These are phyloP conservation scores for Aspergillus ochraceoroseus DNA, from an alignment of 2,329 filamentous ascomycete species.

Conservation along the genomic window DNA sequence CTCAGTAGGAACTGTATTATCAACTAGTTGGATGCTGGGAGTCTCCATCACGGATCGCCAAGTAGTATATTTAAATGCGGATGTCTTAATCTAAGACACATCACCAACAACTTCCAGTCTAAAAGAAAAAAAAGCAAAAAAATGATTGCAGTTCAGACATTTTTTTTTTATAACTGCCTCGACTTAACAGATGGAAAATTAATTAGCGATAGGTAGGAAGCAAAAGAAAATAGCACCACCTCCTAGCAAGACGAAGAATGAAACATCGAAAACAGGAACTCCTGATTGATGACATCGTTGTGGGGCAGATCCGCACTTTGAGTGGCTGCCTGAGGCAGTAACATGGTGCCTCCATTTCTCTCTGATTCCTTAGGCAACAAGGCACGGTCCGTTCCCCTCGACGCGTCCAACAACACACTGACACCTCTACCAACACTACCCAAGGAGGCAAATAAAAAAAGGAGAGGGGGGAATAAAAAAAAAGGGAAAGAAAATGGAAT, in stretches of 20 bases:
- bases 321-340: constrained; percentile 15
- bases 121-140: too few species aligned
- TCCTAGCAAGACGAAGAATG: background rate
- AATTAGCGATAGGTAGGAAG: too few species aligned
- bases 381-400: background rate
- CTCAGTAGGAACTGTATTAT: constrained; percentile 36
- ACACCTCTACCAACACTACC: background rate
- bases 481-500: constrained; percentile 21
- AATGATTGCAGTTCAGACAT: too few species aligned
- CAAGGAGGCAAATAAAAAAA: constrained; percentile 6
- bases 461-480: background rate
- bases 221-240: too few species aligned
- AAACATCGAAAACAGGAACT: constrained; percentile 2
- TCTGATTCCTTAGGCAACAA: constrained; percentile 3
- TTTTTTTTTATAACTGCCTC: too few species aligned
- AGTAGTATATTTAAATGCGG: too few species aligned
- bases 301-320: constrained; percentile 12
- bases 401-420: constrained; percentile 6
- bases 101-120: too few species aligned
- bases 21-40: constrained; percentile 36
- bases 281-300: constrained; percentile 24
- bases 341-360: background rate
- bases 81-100: too few species aligned
- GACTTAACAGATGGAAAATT: too few species aligned
- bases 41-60: constrained; percentile 29